These are phyloP conservation scores for Candida jianshihensis DNA, from an alignment of 805 yeast genomes.

Conservation along the genomic window DNA sequence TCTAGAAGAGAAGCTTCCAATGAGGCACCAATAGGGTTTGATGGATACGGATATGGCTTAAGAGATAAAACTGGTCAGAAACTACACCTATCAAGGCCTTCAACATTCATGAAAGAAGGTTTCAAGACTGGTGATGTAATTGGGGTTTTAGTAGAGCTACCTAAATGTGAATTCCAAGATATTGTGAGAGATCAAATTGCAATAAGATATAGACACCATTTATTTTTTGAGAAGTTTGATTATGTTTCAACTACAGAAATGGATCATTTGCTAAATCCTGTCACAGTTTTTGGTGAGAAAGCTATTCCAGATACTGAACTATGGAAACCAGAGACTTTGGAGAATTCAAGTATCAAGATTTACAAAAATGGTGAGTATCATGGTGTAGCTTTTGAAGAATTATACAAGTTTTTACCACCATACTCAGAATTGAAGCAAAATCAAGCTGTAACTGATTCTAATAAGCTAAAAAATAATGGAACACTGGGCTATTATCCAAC, in stretches of 20 bases:
- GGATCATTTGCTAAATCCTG: slow-evolving; percentile 70
- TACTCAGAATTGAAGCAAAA: slow-evolving; percentile 42
- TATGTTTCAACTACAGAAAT: slow-evolving; percentile 60
- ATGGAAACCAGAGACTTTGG: slow-evolving; percentile 41
- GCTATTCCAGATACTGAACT: slow-evolving; percentile 47
- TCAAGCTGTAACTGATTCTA: slow-evolving; percentile 27
- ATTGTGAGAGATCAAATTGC: slow-evolving; percentile 81
- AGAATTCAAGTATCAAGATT: slow-evolving; percentile 55
- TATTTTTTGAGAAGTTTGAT: slow-evolving; percentile 83
- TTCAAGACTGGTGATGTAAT: slow-evolving; percentile 74
- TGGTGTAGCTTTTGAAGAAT: slow-evolving; percentile 60
- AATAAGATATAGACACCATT: slow-evolving; percentile 66
- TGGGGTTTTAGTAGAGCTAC: slow-evolving; percentile 71
- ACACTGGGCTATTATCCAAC: slow-evolving; percentile 88
- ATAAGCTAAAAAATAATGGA: slow-evolving; percentile 65
- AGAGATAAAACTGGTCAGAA: slow-evolving; percentile 73
- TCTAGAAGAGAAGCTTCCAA: slow-evolving; percentile 80
- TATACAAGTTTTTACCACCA: slow-evolving; percentile 78
- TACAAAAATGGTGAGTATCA: slow-evolving; percentile 69
- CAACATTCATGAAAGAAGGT: slow-evolving; percentile 45
- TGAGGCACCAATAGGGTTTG: slow-evolving; percentile 95
- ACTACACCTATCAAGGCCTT: slow-evolving; percentile 68
- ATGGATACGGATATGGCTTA: slow-evolving; percentile 88
- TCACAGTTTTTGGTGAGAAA: slow-evolving; percentile 61
- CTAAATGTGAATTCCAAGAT: slow-evolving; percentile 41